These are phyloP conservation scores for Trifolium pratense DNA, from an alignment of 306 rosid genomes.

Conservation along the genomic window DNA sequence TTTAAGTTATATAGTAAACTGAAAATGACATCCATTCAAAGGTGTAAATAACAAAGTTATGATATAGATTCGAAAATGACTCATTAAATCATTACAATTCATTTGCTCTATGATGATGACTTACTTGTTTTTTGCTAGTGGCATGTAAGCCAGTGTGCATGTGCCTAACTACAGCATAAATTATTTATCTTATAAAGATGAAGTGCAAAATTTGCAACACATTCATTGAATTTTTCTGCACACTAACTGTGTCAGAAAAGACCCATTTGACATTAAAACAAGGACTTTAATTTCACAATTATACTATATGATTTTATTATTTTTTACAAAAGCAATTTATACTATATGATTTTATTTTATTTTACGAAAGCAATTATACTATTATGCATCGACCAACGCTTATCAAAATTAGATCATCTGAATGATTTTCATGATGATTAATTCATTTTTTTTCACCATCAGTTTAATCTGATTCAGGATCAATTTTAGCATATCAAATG, in stretches of 20 bases:
- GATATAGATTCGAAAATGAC: constrained; percentile 40
- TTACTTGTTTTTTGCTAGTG: neutral
- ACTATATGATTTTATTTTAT: too few relatives aligned
- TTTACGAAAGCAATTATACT: too few relatives aligned
- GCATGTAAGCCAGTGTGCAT: constrained; percentile 30
- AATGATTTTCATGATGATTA: constrained; percentile 47
- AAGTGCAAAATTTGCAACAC: constrained; percentile 20
- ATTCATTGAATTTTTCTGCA: constrained; percentile 41
- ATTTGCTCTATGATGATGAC: neutral
- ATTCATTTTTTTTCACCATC: too few relatives aligned
- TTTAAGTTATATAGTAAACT: constrained; percentile 27
- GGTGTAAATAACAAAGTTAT: neutral
- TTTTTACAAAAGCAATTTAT: too few relatives aligned
- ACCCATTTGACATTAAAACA: constrained; percentile 16
- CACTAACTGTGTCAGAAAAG: constrained; percentile 16
- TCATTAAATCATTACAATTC: constrained; percentile 38
- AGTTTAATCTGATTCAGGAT: too few relatives aligned
- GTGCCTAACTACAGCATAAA: constrained; percentile 11
- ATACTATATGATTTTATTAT: too few relatives aligned
- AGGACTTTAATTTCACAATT: constrained; percentile 7
- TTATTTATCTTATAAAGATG: constrained; percentile 16
- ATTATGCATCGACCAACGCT: too few relatives aligned
- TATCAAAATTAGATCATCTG: constrained; percentile 15
- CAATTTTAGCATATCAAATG: too few relatives aligned
- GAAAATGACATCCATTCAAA: constrained; percentile 35